Conservation (phyloP, 331 rosid genomes). For the Pyracantha coccinea region DNA sequence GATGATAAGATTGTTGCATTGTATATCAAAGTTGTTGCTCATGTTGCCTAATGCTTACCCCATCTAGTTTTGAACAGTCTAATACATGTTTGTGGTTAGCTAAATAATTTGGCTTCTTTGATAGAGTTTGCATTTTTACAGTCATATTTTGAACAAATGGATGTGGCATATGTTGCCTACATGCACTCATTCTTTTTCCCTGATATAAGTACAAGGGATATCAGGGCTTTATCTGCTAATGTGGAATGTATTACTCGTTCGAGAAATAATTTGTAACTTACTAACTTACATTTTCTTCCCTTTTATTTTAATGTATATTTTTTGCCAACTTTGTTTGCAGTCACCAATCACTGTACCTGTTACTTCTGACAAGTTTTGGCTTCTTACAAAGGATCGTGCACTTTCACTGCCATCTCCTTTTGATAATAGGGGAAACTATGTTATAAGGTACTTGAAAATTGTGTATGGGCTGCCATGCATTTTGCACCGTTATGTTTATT, state of each 20-base stretch:
- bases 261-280: background rate
- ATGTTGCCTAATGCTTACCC: background rate
- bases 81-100: background rate
- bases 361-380: constrained; percentile 83
- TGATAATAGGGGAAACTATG: constrained; percentile 71
- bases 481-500: background rate
- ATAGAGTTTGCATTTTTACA: background rate
- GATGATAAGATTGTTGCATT: background rate
- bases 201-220: background rate
- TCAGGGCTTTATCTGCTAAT: constrained; percentile 1
- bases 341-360: constrained; percentile 78
- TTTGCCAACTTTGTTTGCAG: constrained; percentile 38
- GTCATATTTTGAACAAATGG: background rate
- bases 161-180: background rate
- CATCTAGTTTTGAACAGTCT: background rate
- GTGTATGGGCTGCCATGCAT: background rate
- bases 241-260: background rate
- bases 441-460: constrained; percentile 55
- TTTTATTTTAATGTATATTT: background rate
- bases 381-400: constrained; percentile 72
- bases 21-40: background rate
- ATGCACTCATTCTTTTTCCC: background rate
- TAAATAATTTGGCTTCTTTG: background rate
- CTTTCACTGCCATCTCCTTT: constrained; percentile 79
- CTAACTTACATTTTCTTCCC: background rate